A percentile compares a stretch with the other conserved stretches of the same genome.
Conservation (phyloP, 805 yeast species). For the Saccharomycopsis guyanensis region DNA sequence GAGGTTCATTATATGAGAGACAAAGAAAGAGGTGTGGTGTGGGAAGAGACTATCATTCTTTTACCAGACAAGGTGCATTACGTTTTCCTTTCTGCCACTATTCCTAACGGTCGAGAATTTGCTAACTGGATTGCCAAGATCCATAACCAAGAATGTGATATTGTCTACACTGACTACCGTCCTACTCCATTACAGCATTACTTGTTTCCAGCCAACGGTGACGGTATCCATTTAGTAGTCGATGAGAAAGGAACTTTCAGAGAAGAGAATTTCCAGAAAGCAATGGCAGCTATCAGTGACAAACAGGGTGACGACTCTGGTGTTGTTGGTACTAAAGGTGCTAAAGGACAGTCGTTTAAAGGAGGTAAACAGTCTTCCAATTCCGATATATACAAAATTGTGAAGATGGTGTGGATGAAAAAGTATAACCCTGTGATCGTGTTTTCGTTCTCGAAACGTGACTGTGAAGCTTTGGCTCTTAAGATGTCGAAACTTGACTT, state of each 20-base stretch:
- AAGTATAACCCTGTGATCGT: conserved; percentile 97
- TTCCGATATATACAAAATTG: conserved; percentile 91
- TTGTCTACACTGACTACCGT: conserved; percentile 96
- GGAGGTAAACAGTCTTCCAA: conserved; percentile 72
- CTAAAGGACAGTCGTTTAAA: conserved; percentile 73
- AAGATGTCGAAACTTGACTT: conserved; percentile 95
- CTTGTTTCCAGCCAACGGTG: conserved; percentile 96
- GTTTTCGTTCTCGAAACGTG: conserved; percentile 95
- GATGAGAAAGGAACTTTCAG: conserved; percentile 95
- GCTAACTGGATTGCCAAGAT: conserved; percentile 98
- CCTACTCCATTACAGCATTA: conserved; percentile 99
- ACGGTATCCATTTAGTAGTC: conserved; percentile 94
- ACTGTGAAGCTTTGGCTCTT: conserved; percentile 89
- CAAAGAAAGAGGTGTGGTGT: conserved; percentile 95
- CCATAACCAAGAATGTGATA: conserved; percentile 95
- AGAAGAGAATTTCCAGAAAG: conserved; percentile 97
- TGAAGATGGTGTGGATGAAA: conserved; percentile 95
- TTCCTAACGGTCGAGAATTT: conserved; percentile 96
- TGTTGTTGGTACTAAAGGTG: conserved; percentile 51
- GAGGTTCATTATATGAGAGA: conserved; percentile 99
- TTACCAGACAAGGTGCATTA: conserved; percentile 94
- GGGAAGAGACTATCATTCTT: conserved; percentile 97
- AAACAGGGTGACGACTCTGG: conserved; percentile 79
- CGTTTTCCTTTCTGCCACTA: conserved; percentile 91
- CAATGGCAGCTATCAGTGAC: conserved; percentile 89